Base-by-base conservation (phyloP, 225 moss, liverwort and hornwort genomes). In the Anthoceros angustus region DNA sequence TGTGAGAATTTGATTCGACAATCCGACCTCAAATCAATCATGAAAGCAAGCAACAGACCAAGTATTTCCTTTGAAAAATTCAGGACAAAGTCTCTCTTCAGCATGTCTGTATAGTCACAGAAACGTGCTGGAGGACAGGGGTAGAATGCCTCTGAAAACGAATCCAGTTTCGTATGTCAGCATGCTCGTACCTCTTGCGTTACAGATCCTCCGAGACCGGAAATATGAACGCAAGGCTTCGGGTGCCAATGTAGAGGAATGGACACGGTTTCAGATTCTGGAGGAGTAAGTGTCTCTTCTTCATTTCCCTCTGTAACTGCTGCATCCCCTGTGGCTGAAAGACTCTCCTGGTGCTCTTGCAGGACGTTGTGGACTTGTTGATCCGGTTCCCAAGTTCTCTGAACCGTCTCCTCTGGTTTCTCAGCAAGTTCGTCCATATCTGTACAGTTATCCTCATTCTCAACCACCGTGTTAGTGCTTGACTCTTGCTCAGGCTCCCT, bases 201-300 rank as follows among this genome's bases (percentile, higher is more conserved):
- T 49, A 80, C 64, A 43, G 70, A 49, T 42, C 80, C 80, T 77
- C 69, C 80, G 5, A 80, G 77, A 42, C 80, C 80, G 69, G 72
- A 73, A 42, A 80, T 77, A 20, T 80, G 80, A 61, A 77, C 72
- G 42, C 80, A 80, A 9, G 77, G 77, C 62, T 70, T 80, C 8
- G 77, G 74, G 41, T 70, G 72, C 80, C 80, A 80, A 62, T 80
- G 77, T 66, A 71, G 72, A 14, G 61, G 69, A 16, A 80, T 60
- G 21, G 45, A 67, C 4, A 80, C 77, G 11, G 43, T 61, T 61
- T 77, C 80, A 61, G 68, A 71, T 66, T 80, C 80, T 50, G 43
- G 66, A 21, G 63, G 60, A 42, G 64, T 25, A 64, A 61, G 10
- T n/a, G 41, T 23, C 55, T 72, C 67, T 16, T 77, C 74, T 45